Evolutionary conservation across 805 yeast species (phyloP).

Genomic region (Kazachstania bromeliacearum): DNA sequence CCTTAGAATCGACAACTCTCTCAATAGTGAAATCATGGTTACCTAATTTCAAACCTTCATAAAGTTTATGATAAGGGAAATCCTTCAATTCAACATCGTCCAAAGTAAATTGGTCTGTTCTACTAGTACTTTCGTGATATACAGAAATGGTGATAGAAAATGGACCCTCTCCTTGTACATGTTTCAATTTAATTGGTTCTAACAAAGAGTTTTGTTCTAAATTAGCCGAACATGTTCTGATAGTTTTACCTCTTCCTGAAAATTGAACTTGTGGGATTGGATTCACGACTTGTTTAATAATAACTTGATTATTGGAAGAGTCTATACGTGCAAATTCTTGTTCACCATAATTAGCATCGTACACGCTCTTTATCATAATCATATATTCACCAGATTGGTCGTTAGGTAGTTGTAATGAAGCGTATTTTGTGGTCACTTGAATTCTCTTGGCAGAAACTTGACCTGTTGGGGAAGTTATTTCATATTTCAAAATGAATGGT

Average conservation of each 20-base stretch:
- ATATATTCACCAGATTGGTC: conserved; percentile 50
- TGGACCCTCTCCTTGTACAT: conserved; percentile 50
- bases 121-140: conserved; percentile 51
- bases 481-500: conserved; percentile 64
- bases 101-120: conserved; percentile 38
- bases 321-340: conserved; percentile 21
- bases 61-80: conserved; percentile 36
- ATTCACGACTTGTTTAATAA: conserved; percentile 44
- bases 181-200: conserved; percentile 45
- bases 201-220: conserved; percentile 28
- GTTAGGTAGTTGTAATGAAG: conserved; percentile 37
- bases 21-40: conserved; percentile 52
- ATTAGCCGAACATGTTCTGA: conserved; percentile 41
- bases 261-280: conserved; percentile 55
- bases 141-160: conserved; percentile 49
- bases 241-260: conserved; percentile 36
- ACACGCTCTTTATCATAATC: conserved; percentile 51
- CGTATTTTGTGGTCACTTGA: conserved; percentile 45
- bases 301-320: conserved; percentile 19
- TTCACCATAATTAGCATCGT: conserved; percentile 53
- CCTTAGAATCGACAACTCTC: conserved; percentile 56
- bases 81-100: conserved; percentile 33
- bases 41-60: conserved; percentile 55
- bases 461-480: conserved; percentile 51
- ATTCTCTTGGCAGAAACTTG: conserved; percentile 29